Evolutionary conservation across 2,329 filamentous ascomycete species (phyloP).

Genomic region (Colletotrichum tropicicola): DNA sequence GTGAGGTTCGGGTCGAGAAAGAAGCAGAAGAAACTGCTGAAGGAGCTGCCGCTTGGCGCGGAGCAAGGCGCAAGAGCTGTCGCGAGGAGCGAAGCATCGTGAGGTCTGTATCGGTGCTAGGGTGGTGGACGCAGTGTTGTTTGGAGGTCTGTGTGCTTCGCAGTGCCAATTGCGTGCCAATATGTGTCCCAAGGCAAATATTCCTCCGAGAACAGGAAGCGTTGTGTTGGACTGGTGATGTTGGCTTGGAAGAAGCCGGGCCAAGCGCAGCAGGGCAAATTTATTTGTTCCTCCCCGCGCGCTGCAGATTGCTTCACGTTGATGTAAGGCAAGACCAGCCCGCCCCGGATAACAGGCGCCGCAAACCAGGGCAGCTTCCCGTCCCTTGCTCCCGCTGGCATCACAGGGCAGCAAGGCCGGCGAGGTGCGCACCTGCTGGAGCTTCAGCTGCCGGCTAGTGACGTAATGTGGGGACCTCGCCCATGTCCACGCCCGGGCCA

Average conservation of each 20-base stretch:
- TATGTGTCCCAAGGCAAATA: not conserved
- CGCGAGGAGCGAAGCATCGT: constrained; percentile 43
- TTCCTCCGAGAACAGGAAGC: not conserved
- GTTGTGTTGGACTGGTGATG: not conserved
- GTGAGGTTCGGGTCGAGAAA: not conserved
- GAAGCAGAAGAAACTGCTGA: not conserved
- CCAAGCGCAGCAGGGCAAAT: not conserved
- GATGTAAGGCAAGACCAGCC: constrained; percentile 17
- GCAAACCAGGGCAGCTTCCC: not conserved
- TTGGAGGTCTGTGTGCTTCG: not conserved
- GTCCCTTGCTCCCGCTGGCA: not conserved
- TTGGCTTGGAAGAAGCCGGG: not conserved
- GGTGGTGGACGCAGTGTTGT: no score
- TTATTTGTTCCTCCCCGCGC: not conserved
- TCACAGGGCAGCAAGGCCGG: not conserved
- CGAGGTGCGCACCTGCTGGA: constrained; percentile 4
- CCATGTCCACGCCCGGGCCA: constrained; percentile 12
- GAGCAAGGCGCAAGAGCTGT: constrained; percentile 34
- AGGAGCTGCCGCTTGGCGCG: constrained; percentile 19
- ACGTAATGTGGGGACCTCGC: constrained; percentile 22
- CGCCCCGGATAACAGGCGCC: not conserved
- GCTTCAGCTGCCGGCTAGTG: constrained; percentile 20
- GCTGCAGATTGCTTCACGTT: constrained; percentile 12
- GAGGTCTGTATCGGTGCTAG: not conserved
- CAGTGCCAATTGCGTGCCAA: not conserved